phyloP scores from a whole-genome alignment of 208 protist species.

The Balamuthia mandrillaris region DNA sequence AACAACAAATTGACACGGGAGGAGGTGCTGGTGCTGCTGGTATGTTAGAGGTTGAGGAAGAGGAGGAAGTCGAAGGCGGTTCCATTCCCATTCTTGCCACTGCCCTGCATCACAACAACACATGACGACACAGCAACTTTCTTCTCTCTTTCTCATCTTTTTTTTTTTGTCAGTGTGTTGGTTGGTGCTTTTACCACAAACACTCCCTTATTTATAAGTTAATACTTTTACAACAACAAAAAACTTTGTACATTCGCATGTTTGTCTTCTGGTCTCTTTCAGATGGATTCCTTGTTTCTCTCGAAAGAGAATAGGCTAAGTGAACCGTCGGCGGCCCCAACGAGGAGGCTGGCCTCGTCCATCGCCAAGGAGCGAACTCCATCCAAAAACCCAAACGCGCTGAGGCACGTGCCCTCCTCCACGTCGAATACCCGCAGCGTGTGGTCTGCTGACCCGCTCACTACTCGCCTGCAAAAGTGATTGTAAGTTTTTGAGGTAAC shows the following conservation, averaged over 20 bases:
- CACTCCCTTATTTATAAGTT: too few relatives aligned
- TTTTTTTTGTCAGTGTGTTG: neutral
- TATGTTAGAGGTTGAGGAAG: neutral
- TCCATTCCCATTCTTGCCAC: neutral
- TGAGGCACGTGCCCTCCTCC: neutral
- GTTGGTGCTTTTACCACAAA: too few relatives aligned
- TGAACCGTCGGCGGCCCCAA: neutral
- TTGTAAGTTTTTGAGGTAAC: too few relatives aligned
- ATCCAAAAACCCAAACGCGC: neutral
- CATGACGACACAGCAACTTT: too few relatives aligned
- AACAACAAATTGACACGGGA: neutral
- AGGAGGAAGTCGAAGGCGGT: neutral
- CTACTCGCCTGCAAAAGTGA: neutral
- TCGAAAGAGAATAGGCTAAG: constrained; percentile 6
- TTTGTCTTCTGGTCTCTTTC: neutral
- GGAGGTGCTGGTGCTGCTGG: neutral
- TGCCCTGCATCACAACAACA: too few relatives aligned
- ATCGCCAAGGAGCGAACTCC: neutral
- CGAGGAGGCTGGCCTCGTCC: neutral
- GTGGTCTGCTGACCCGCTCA: constrained; percentile 16
- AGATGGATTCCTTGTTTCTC: too few relatives aligned
- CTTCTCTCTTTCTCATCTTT: neutral
- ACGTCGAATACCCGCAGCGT: constrained; percentile 4
- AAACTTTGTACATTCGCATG: neutral
- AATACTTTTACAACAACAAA: too few relatives aligned